These are phyloP conservation scores for Acacia pycnantha DNA, from an alignment of 331 rosid genomes.

Conservation along the genomic window DNA sequence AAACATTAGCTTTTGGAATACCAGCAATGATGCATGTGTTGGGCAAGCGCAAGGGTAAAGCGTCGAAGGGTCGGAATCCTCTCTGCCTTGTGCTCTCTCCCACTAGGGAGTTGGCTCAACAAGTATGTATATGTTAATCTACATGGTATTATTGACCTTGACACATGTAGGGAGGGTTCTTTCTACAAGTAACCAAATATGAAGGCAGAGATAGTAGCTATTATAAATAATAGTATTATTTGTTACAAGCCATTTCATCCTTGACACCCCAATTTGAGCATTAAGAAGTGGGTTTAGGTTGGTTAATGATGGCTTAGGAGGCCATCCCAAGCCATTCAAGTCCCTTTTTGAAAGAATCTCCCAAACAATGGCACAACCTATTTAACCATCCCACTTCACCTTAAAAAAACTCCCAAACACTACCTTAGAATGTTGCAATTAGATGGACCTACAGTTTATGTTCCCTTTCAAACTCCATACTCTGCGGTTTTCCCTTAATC, in stretches of 20 bases:
- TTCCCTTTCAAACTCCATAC: not conserved
- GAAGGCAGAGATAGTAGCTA: not conserved
- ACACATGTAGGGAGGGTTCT: not conserved
- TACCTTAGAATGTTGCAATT: not conserved
- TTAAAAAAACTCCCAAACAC: not conserved
- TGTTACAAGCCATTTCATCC: not conserved
- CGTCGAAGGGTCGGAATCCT: constrained; percentile 65
- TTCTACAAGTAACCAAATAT: not conserved
- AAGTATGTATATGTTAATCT: constrained; percentile 50
- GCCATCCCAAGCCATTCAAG: not conserved
- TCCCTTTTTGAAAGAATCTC: too few species aligned
- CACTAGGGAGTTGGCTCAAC: constrained; percentile 95
- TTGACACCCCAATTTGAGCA: not conserved
- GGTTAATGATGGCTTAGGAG: not conserved
- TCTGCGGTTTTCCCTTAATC: not conserved
- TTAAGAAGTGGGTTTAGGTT: not conserved
- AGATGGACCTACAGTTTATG: not conserved
- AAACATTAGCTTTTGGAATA: constrained; percentile 90
- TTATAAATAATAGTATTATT: not conserved
- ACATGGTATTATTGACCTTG: not conserved
- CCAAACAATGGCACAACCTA: too few species aligned
- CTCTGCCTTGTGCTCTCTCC: constrained; percentile 90
- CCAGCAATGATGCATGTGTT: constrained; percentile 86
- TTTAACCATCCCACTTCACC: not conserved
- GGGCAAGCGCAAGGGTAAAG: constrained; percentile 60